phyloP scores from a whole-genome alignment of 1,284 basidiomycete species.

The Gymnopus androsaceus region DNA sequence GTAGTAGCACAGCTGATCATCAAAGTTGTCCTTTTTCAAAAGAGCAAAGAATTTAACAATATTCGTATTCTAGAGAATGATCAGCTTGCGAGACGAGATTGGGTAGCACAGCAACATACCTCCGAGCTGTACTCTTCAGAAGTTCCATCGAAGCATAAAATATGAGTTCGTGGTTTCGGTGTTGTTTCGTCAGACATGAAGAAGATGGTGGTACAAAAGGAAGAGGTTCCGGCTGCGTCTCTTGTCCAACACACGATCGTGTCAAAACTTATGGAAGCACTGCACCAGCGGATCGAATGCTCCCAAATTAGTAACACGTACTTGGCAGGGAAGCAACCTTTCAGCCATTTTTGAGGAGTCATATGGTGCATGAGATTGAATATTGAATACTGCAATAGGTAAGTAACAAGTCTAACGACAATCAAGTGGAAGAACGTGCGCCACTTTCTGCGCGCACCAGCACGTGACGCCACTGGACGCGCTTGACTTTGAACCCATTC shows the following conservation, averaged over 20 bases:
- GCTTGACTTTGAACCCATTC: too few relatives aligned
- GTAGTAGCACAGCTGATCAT: conserved; percentile 67
- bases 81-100: not conserved
- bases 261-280: too few relatives aligned
- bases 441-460: too few relatives aligned
- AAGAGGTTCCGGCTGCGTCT: not conserved
- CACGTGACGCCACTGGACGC: too few relatives aligned
- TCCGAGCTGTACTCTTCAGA: conserved; percentile 45
- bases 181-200: conserved; percentile 3
- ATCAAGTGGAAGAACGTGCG: too few relatives aligned
- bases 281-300: too few relatives aligned
- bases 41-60: conserved; percentile 68
- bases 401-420: too few relatives aligned
- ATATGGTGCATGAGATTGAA: too few relatives aligned
- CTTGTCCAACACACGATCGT: not conserved
- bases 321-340: not conserved
- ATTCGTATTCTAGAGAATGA: conserved; percentile 60
- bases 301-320: not conserved
- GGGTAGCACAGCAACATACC: conserved; percentile 12
- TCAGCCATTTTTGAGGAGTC: too few relatives aligned
- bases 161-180: conserved; percentile 42
- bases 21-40: conserved; percentile 56
- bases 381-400: too few relatives aligned
- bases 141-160: conserved; percentile 71
- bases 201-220: not conserved